Base-by-base conservation (phyloP, 1,139 yeast genomes). In the Arxiozyma heterogenica region DNA sequence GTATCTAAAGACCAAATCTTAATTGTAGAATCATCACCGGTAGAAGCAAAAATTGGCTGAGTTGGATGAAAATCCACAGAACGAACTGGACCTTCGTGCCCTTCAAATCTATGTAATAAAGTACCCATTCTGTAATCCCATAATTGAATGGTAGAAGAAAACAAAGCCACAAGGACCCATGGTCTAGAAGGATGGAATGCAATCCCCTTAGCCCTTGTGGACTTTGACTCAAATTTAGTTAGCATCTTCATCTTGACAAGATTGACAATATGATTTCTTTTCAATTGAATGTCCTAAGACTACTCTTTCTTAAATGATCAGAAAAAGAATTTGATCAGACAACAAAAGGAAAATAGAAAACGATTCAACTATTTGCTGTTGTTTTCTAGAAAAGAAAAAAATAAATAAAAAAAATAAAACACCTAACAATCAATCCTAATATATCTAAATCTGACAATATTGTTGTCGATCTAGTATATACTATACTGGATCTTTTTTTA, bases 51-150 rank as follows among this genome's bases (percentile, higher is more conserved):
- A 58, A 94, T 78, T 41, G 98, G 98, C 72, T 94, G 98, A 6
- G 98, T 90, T 56, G 96, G 96, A 72, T 94, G 99, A 79, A 94
- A 93, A 68, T 84, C 93, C 49, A 94, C 88, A 59, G 93, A 84
- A 73, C 98, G 82, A 41, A 94, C 98, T 7, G 98, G 98, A 30
- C 98, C 99, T 64, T 88, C 96, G 69, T 94, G 99, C 63, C 93
- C 98, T 72, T 94, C 98, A 67, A 90, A 94, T 56, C 97, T 80
- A 71, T 91, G 98, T 70, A 94, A 84, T 67, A 94, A 76, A 2
- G 98, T 90, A 50, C 99, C 99, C 98, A 94, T 94, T 69, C 99
- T 84, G 73, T 94, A 94, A 72, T 94, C 99, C 99, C 99, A 94
- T 60, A 93, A 78, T 72, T 93, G 98, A 69, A 93, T 91, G 21